Base-by-base conservation (phyloP, 768 basidiomycete genomes). In the Megacollybia marginata region DNA sequence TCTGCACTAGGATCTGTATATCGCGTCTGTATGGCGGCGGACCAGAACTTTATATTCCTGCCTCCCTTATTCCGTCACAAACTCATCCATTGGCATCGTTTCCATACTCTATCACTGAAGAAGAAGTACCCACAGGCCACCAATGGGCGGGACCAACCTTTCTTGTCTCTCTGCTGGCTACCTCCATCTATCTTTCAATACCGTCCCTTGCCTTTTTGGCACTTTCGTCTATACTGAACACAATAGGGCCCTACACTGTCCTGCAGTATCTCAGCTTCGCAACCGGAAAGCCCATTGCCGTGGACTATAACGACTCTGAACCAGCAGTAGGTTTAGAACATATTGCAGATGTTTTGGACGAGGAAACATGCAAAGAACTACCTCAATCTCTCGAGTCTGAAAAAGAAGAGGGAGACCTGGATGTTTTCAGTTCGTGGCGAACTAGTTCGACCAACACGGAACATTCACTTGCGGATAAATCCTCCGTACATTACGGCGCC, bases 11-110 rank as follows among this genome's bases (percentile, higher is more conserved):
- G 66, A 70, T 94, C 55, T 92, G 90, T 65, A 79, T 95, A 48
- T 79, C 93, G 9, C 78, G 87, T 35, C 75, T 96, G 6, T 96
- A 95, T 58, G 90, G 92, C 19, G 86, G 89, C 15, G 86, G 90
- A 0, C 92, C 93, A 11, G 72, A 74, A 0, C 72, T 95, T 35
- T 73, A 82, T 57, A 69, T 93, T 46, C 77, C 83, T 15, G 73
- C 82, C 0, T 69, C 74, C 18, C 65, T 89, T 33, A 71, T 85
- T 48, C 83, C 92, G 3, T 83, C 83, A 0, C 61, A 82, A 2
- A 59, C 71, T 2, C 71, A 84, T 33, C 92, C 92, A 2, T 74
- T 95, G 46, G 88, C 88, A 0, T 72, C 84, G 48, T 57, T n/a
- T 55, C 61, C 9, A 53, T 54, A 47, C 59, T 57, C 47, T 54